phyloP scores from a whole-genome alignment of 148 eudicot species.

The Rhododendron simsii region DNA sequence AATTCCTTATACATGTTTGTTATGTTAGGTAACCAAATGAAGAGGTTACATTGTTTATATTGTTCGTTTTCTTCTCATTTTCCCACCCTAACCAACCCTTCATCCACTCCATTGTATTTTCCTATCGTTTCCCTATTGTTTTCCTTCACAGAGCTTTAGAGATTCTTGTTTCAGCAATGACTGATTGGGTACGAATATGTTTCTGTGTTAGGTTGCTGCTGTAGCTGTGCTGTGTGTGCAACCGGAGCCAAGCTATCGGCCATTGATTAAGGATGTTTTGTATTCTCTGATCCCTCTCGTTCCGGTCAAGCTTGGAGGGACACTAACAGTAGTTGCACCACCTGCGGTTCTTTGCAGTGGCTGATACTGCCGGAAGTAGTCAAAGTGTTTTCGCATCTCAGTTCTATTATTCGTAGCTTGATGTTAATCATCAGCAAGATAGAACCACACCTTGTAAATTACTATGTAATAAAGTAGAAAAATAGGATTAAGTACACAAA shows the following conservation, averaged over 20 bases:
- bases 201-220: constrained; percentile 66
- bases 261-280: constrained; percentile 78
- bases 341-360: neutral
- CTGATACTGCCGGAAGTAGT: neutral
- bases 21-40: neutral
- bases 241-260: constrained; percentile 89
- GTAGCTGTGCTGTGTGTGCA: constrained; percentile 91
- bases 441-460: neutral
- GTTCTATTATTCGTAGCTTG: neutral
- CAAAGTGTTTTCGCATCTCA: neutral
- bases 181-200: neutral
- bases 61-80: neutral
- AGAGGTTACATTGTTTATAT: neutral
- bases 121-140: neutral
- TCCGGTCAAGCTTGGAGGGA: constrained; percentile 81
- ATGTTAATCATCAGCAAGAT: neutral
- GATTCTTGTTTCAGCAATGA: neutral
- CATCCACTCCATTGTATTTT: neutral
- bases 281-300: constrained; percentile 83
- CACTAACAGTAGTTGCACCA: constrained; percentile 40
- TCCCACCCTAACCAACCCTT: neutral
- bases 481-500: neutral
- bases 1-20: neutral
- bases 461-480: neutral
- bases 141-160: neutral